Evolutionary conservation across 164 flowering plant genomes (phyloP).

Genomic region (Piper longum): DNA sequence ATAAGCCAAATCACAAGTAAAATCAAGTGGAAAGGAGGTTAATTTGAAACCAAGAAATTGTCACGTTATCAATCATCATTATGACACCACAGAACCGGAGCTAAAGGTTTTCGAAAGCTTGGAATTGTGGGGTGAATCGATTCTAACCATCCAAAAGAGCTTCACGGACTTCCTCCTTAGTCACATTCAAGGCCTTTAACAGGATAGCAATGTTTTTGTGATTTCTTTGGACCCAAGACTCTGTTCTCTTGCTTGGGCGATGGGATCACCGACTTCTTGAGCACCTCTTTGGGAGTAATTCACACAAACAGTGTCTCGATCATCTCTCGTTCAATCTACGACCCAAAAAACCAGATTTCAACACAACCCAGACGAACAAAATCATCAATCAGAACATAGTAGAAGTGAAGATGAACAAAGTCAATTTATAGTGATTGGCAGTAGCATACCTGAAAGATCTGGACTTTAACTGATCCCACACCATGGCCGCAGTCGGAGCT

Average conservation of each 20-base stretch:
- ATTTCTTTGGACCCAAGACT: slow-evolving; percentile 82
- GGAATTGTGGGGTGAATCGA: neutral
- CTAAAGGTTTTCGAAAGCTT: neutral
- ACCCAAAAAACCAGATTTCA: slow-evolving; percentile 6
- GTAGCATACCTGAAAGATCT: slow-evolving; percentile 78
- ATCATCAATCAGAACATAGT: neutral
- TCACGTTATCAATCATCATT: too few relatives aligned
- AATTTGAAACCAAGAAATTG: too few relatives aligned
- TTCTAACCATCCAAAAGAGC: slow-evolving; percentile 73
- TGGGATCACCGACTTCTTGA: slow-evolving; percentile 25
- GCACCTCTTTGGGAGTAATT: slow-evolving; percentile 30
- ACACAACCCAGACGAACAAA: neutral
- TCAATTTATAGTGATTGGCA: too few relatives aligned
- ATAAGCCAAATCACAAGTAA: too few relatives aligned
- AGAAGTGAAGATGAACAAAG: neutral
- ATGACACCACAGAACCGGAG: too few relatives aligned
- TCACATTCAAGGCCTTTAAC: slow-evolving; percentile 78
- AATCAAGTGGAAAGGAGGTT: too few relatives aligned
- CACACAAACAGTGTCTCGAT: slow-evolving; percentile 64
- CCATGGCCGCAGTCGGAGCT: slow-evolving; percentile 94
- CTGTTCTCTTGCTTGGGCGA: slow-evolving; percentile 49
- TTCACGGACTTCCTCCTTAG: slow-evolving; percentile 83
- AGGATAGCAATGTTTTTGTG: slow-evolving; percentile 81
- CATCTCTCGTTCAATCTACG: slow-evolving; percentile 93
- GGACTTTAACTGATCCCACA: slow-evolving; percentile 93